phyloP scores from a whole-genome alignment of 306 rosid genomes.

The Hippophae gyantsensis region DNA sequence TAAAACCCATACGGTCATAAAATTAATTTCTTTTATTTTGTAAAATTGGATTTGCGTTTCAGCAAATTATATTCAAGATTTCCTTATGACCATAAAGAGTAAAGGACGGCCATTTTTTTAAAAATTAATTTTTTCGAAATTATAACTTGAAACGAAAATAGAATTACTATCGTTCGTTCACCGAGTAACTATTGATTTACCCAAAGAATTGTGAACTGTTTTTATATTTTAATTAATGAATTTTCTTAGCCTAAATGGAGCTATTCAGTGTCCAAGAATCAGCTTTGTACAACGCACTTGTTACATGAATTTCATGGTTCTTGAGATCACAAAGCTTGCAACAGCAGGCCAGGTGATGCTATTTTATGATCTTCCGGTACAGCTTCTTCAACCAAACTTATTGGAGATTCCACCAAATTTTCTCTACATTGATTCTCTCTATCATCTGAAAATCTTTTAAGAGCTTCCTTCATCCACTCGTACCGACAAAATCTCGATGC shows the following conservation, averaged over 20 bases:
- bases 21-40: too few species aligned
- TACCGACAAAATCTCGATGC: conserved; percentile 26
- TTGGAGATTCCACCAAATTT: conserved; percentile 5
- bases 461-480: conserved; percentile 35
- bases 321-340: conserved; percentile 10
- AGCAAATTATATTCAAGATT: too few species aligned
- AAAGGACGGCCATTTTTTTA: too few species aligned
- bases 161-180: too few species aligned
- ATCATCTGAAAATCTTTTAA: conserved; percentile 8
- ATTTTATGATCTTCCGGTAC: conserved; percentile 13
- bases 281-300: conserved; percentile 12
- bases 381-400: conserved; percentile 11
- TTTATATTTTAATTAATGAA: not conserved
- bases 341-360: conserved; percentile 14
- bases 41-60: too few species aligned
- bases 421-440: conserved; percentile 3
- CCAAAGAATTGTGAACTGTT: too few species aligned
- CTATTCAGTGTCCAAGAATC: not conserved
- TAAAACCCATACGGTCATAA: too few species aligned
- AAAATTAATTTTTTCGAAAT: too few species aligned
- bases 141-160: too few species aligned
- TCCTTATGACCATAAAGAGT: too few species aligned
- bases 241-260: not conserved
- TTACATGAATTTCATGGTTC: conserved; percentile 5
- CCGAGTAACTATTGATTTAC: too few species aligned